Evolutionary conservation across 2,329 filamentous ascomycete species (phyloP), one percentile per base, ranked within the genome.

Genomic region (Epichloe gansuensis): DNA sequence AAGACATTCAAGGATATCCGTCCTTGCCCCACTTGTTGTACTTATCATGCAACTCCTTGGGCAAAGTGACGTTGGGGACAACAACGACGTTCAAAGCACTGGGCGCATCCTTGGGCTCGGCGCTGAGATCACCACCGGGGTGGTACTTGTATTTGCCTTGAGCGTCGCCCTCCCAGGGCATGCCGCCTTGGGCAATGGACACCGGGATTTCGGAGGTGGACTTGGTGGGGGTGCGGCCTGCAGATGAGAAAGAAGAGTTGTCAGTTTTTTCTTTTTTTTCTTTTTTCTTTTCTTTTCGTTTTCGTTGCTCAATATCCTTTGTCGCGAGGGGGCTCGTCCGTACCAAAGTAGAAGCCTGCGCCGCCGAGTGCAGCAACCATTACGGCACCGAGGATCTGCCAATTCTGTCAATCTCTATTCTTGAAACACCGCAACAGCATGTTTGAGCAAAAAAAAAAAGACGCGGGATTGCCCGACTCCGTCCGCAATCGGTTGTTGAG

Each of bases 1-100:
- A 47, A 39, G 8, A 8, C 31, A 3, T 67, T 75, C 36, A 87
- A 60, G 70, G 70, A 74, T 86, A 97, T 61, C 89, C 90, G 61
- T 97, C 93, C 82, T 97, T 97, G 71, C 93, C 93, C 82, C 88
- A 97, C 80, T 98, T 98, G 87, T 98, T 98, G 82, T 85, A 97
- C 75, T 85, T 86, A 63, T 98, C 93, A 75, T 98, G 93, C 58
- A 96, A 81, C 64, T 85, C 79, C 88, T 85, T 89, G 66, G 93
- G 90, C 61, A 97, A 77, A 65, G 85, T 93, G 66, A 98, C 90
- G 66, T 95, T 85, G 64, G 93, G 93, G 51, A 98, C 78, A 67
- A 98, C 84, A 62, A 96, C 90, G 58, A 86, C 87, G 78, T 98
- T 95, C 72, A 98, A 74, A 57, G 93, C 93, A 70, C 88, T 95